phyloP scores from a whole-genome alignment of 2,329 filamentous ascomycete genomes.

The Fusarium cicatricum region DNA sequence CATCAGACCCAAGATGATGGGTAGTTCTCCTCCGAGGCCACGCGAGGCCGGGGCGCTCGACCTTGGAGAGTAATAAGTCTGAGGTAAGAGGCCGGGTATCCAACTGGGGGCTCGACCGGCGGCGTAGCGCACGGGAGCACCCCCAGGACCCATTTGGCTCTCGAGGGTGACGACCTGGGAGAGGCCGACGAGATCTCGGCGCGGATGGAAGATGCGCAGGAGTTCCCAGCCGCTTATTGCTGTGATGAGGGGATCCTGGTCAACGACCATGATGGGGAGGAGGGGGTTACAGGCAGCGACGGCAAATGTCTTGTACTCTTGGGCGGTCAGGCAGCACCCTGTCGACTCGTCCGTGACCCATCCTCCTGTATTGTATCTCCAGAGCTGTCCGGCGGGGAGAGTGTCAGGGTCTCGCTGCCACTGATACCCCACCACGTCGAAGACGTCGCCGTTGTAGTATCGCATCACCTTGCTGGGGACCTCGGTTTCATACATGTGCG shows the following conservation, averaged over 20 bases:
- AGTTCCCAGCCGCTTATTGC: constrained; percentile 37
- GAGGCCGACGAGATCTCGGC: constrained; percentile 29
- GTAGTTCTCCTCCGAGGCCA: constrained; percentile 50
- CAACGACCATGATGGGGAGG: constrained; percentile 47
- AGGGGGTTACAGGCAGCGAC: constrained; percentile 50
- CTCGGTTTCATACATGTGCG: constrained; percentile 41
- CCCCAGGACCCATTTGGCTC: constrained; percentile 20
- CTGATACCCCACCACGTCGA: constrained; percentile 25
- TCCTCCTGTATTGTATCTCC: not conserved
- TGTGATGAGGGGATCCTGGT: constrained; percentile 28
- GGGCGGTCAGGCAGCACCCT: not conserved
- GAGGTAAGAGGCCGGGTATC: constrained; percentile 50
- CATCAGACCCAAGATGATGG: constrained; percentile 52
- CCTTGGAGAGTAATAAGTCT: constrained; percentile 39
- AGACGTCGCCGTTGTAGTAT: constrained; percentile 45
- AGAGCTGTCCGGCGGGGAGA: constrained; percentile 4
- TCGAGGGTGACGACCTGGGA: constrained; percentile 41
- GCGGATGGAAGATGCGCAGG: constrained; percentile 42
- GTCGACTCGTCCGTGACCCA: not conserved
- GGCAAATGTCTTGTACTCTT: constrained; percentile 38
- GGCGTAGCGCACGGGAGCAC: constrained; percentile 39
- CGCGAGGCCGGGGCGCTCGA: constrained; percentile 28
- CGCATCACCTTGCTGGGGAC: constrained; percentile 47
- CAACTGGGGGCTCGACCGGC: constrained; percentile 47
- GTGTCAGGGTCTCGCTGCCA: constrained; percentile 29